phyloP scores from a whole-genome alignment of 2,329 filamentous ascomycete genomes.

The Fulvia fulva region DNA sequence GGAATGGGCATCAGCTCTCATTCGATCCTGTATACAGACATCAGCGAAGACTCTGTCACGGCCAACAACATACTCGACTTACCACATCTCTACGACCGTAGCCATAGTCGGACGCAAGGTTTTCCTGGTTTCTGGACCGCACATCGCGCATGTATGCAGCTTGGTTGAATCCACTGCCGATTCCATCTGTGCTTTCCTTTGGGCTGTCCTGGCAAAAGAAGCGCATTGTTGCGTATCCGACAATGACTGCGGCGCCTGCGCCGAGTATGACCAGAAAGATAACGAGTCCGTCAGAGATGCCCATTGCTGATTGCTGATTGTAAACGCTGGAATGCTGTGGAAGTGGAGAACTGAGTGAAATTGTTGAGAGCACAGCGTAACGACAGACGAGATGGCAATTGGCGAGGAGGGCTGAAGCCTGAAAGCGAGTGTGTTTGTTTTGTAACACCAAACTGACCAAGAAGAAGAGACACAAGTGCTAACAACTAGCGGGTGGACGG shows the following conservation, averaged over 20 bases:
- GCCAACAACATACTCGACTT: neutral
- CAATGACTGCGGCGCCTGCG: constrained; percentile 20
- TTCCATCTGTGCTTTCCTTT: neutral
- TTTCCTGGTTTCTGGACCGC: constrained; percentile 21
- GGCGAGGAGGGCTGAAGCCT: neutral
- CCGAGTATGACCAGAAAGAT: constrained; percentile 20
- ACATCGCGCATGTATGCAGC: constrained; percentile 30
- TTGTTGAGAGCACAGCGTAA: neutral
- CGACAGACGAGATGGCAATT: neutral
- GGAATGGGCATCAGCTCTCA: neutral
- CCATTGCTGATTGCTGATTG: neutral
- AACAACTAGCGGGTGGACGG: neutral
- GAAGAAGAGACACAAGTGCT: neutral
- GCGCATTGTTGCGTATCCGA: constrained; percentile 22
- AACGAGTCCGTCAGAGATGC: constrained; percentile 10
- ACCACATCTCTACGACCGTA: constrained; percentile 12
- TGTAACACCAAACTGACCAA: neutral
- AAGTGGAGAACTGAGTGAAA: neutral
- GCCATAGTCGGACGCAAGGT: constrained; percentile 15
- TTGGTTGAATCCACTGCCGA: constrained; percentile 17
- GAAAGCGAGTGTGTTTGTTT: neutral
- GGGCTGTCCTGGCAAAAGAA: constrained; percentile 16
- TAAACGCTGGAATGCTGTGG: neutral
- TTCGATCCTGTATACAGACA: neutral
- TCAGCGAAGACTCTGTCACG: neutral